These are phyloP conservation scores for Penicillium sp. DNA, from an alignment of 2,329 filamentous ascomycete species.

Conservation along the genomic window DNA sequence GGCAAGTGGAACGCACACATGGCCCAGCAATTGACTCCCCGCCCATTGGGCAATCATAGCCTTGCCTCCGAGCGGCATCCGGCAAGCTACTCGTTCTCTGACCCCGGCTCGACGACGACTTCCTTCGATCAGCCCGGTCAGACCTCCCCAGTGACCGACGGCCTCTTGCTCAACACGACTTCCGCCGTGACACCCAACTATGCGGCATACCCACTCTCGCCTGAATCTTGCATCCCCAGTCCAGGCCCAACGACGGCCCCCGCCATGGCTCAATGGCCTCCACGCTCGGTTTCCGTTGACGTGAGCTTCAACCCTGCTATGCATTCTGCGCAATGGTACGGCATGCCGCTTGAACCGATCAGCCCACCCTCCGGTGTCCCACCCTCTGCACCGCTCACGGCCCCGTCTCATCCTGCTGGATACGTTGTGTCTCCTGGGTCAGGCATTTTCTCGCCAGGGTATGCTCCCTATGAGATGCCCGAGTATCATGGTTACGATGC, in stretches of 20 bases:
- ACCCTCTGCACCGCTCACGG: conserved; percentile 31
- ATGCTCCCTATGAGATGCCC: conserved; percentile 19
- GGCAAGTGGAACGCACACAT: conserved; percentile 26
- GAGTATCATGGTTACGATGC: conserved; percentile 25
- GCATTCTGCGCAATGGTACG: conserved; percentile 33
- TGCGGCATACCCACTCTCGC: conserved; percentile 30
- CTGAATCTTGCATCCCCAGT: conserved; percentile 32
- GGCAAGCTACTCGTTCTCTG: conserved; percentile 21
- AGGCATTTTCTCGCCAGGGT: conserved; percentile 24
- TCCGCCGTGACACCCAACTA: conserved; percentile 30
- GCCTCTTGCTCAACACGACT: conserved; percentile 30
- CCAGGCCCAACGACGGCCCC: conserved; percentile 28
- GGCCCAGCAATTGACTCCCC: conserved; percentile 27
- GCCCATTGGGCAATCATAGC: conserved; percentile 26
- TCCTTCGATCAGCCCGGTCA: conserved; percentile 31
- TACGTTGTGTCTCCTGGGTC: neutral
- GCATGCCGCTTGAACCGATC: conserved; percentile 30
- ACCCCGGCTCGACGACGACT: conserved; percentile 23
- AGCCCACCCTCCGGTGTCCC: conserved; percentile 25
- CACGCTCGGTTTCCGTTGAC: conserved; percentile 26
- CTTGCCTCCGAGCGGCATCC: conserved; percentile 23
- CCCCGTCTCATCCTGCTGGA: conserved; percentile 25
- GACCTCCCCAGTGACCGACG: conserved; percentile 29
- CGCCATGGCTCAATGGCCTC: conserved; percentile 18
- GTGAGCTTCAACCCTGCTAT: conserved; percentile 23